Base-by-base conservation (phyloP, 495 filamentous ascomycete genomes). In the Bombardia bombarda region DNA sequence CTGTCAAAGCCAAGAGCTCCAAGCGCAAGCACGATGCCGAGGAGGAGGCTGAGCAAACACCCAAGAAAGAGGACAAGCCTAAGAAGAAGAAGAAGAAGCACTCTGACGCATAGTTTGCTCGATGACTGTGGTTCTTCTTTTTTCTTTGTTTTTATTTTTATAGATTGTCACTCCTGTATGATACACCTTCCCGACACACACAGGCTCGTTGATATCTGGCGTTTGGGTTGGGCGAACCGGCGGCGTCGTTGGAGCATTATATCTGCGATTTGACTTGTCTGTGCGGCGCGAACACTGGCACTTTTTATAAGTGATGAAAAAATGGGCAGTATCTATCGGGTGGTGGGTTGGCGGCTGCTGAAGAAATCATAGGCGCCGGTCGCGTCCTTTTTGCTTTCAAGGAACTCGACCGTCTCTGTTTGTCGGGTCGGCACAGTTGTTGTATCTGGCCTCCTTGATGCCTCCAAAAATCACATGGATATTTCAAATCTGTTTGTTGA, bases 61-160 rank as follows among this genome's bases (percentile, higher is more conserved):
- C 58, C 32, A 56, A 60, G 26, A 62, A 61, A 42, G 59, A 57
- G 36, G 63, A 57, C 42, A 61, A 68, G 58, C 51, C 41, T 32
- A 63, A 70, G 61, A 66, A 63, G 51, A 63, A 68, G 60, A 68
- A 70, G 58, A 72, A 70, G 60, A 68, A 68, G 57, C 59, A 62
- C 55, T 58, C 57, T 58, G 66, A 67, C 57, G 57, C 12, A 34
- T 34, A 16, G 17, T 9, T 16, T 8, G 18, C 4, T 31, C 38
- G 34, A 58, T 32, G 47, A 53, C 52, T 57, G 43, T 54, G 37
- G 17, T 16, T 44, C 13, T 16, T 50, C 16, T 28, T 38, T 25
- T 26, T 7, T 45, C 42, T 47, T 28, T 47, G 41, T 54, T 35
- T 50, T 42, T 41, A 32, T 45, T 33, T 52, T 40, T 31, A 49